A percentile compares a stretch with the other conserved stretches of the same genome.
Evolutionary conservation across 345 rosid species (phyloP).

Genomic region (Lepidium africanum): DNA sequence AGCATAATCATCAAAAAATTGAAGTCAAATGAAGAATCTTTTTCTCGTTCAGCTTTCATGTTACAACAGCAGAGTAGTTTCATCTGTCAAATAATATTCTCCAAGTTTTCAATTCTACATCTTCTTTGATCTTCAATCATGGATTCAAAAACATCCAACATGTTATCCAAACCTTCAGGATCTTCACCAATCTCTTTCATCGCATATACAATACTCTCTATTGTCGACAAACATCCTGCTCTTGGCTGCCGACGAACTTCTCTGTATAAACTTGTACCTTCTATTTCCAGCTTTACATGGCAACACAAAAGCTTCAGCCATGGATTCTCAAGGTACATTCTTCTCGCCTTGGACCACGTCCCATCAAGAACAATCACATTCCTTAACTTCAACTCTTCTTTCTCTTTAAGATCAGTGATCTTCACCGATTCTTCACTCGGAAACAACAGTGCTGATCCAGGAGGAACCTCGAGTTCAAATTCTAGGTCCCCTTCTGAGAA

Average conservation of each 20-base stretch:
- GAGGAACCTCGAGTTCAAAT: conserved; percentile 47
- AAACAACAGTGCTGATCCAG: conserved; percentile 58
- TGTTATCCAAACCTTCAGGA: conserved; percentile 41
- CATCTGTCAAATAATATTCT: conserved; percentile 6
- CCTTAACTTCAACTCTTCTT: conserved; percentile 33
- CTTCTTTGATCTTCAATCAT: conserved; percentile 79
- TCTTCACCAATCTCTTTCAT: conserved; percentile 55
- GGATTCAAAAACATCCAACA: conserved; percentile 66
- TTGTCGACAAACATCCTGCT: conserved; percentile 66
- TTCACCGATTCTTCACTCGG: conserved; percentile 50
- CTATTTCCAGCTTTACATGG: conserved; percentile 62
- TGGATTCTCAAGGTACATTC: conserved; percentile 74
- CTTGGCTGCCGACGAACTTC: conserved; percentile 77
- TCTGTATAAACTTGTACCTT: conserved; percentile 49
- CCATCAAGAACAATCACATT: conserved; percentile 83
- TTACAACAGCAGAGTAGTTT: conserved; percentile 1
- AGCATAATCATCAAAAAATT: neutral
- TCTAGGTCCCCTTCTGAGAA: conserved; percentile 44
- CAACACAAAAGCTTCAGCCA: conserved; percentile 73
- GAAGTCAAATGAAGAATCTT: neutral
- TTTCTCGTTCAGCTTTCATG: neutral
- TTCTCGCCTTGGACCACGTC: conserved; percentile 79
- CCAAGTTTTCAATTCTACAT: conserved; percentile 49
- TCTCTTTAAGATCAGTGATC: conserved; percentile 37
- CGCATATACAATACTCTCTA: conserved; percentile 69